A percentile compares a stretch with the other conserved stretches of the same genome.
Evolutionary conservation across 345 rosid genomes (phyloP).

Genomic region (Eutrema japonicum): DNA sequence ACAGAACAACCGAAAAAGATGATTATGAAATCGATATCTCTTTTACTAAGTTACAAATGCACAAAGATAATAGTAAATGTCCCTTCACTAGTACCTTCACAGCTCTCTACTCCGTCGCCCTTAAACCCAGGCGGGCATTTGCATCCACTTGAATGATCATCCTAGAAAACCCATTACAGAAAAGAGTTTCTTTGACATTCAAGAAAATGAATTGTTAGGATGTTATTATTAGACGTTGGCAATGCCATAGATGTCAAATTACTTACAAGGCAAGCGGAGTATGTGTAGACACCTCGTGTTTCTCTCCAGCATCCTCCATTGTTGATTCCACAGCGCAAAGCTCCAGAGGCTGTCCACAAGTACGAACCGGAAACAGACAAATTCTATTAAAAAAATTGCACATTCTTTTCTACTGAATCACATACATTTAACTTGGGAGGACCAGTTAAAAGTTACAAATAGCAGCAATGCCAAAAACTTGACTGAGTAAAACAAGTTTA

Average conservation of each 20-base stretch:
- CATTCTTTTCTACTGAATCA: neutral
- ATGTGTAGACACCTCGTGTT: constrained; percentile 20
- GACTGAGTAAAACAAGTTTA: neutral
- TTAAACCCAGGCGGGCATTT: constrained; percentile 17
- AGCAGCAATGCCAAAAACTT: constrained; percentile 10
- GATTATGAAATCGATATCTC: neutral
- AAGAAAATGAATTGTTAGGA: neutral
- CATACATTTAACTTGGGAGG: neutral
- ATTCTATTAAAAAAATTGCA: too few relatives aligned
- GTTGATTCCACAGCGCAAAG: constrained; percentile 19
- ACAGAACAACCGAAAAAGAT: neutral
- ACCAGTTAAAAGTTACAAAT: neutral
- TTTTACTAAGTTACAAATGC: neutral
- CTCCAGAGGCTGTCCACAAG: constrained; percentile 13
- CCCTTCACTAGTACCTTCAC: constrained; percentile 6
- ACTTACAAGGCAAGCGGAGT: constrained; percentile 22
- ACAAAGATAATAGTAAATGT: neutral
- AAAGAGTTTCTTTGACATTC: neutral
- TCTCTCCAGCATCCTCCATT: constrained; percentile 32
- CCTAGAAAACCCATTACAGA: neutral
- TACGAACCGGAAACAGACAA: neutral
- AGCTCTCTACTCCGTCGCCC: constrained; percentile 14
- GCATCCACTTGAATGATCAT: constrained; percentile 24
- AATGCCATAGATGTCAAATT: neutral
- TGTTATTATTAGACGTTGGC: neutral